These are phyloP conservation scores for Sextonia rubra DNA, from an alignment of 164 flowering plant species.

Conservation along the genomic window DNA sequence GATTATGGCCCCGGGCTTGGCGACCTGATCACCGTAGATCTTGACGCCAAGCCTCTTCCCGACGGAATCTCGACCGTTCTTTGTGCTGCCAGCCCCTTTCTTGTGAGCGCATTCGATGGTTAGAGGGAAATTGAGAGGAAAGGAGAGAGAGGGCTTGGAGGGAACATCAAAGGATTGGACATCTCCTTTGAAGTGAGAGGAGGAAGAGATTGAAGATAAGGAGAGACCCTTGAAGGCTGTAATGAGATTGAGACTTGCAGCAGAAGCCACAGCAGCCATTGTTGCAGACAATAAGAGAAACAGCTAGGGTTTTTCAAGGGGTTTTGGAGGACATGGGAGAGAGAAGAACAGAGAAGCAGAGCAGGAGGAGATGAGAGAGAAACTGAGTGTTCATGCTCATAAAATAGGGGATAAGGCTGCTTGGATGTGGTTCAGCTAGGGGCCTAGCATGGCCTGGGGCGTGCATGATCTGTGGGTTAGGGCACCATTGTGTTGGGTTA, in stretches of 20 bases:
- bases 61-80: slow-evolving; percentile 86
- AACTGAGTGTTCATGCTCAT: too few relatives aligned
- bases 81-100: slow-evolving; percentile 96
- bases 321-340: too few relatives aligned
- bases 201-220: slow-evolving; percentile 42
- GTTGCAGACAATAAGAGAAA: slow-evolving; percentile 3
- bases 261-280: slow-evolving; percentile 37
- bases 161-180: slow-evolving; percentile 18
- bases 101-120: slow-evolving; percentile 84
- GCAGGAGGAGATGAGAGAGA: not conserved
- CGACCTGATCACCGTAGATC: slow-evolving; percentile 86
- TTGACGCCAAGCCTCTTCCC: slow-evolving; percentile 91
- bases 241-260: slow-evolving; percentile 36
- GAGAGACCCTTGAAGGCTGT: slow-evolving; percentile 63
- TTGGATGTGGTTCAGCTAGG: too few relatives aligned
- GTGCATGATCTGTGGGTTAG: too few relatives aligned
- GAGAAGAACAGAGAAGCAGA: too few relatives aligned
- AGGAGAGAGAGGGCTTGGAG: slow-evolving; percentile 25
- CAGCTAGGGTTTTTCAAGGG: too few relatives aligned
- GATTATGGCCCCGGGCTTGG: slow-evolving; percentile 89
- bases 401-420: too few relatives aligned
- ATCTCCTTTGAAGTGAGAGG: slow-evolving; percentile 51
- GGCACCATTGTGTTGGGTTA: too few relatives aligned
- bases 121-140: slow-evolving; percentile 39
- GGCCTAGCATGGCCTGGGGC: too few relatives aligned